These are phyloP conservation scores for Epichloe sp. DNA, from an alignment of 2,329 filamentous ascomycete genomes.

Conservation along the genomic window DNA sequence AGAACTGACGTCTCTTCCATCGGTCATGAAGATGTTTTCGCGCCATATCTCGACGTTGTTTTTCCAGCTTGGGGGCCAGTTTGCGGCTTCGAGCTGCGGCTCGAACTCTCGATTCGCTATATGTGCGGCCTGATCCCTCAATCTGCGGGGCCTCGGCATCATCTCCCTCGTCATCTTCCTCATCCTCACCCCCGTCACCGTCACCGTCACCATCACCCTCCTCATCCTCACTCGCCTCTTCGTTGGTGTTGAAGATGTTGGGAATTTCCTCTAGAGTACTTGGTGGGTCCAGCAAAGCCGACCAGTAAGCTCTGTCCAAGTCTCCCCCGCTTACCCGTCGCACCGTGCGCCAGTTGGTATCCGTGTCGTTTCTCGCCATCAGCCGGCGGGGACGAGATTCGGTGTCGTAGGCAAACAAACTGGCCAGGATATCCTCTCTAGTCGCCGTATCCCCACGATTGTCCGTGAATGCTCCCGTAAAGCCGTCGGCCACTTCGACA, in stretches of 20 bases:
- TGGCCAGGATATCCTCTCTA: constrained; percentile 46
- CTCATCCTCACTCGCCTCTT: constrained; percentile 13
- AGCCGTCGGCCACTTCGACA: constrained; percentile 47
- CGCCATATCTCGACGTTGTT: constrained; percentile 29
- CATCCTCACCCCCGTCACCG: constrained; percentile 9
- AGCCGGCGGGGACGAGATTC: constrained; percentile 17
- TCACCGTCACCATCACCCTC: constrained; percentile 15
- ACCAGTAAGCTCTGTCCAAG: constrained; percentile 27
- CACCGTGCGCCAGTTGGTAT: constrained; percentile 23
- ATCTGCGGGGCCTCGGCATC: constrained; percentile 9
- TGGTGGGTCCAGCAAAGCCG: constrained; percentile 33
- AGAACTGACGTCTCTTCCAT: constrained; percentile 68
- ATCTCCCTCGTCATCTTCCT: constrained; percentile 13
- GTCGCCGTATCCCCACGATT: constrained; percentile 47
- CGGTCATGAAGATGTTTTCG: constrained; percentile 50
- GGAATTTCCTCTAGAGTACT: constrained; percentile 29
- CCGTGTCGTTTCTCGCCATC: constrained; percentile 17
- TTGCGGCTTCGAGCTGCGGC: constrained; percentile 23
- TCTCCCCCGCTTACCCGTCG: constrained; percentile 18
- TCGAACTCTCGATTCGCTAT: constrained; percentile 28
- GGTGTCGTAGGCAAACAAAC: constrained; percentile 31
- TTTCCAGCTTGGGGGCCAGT: constrained; percentile 24
- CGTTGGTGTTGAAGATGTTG: constrained; percentile 22
- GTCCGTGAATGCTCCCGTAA: constrained; percentile 41
- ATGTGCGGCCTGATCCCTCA: constrained; percentile 12